Evolutionary conservation across 164 flowering plant genomes (phyloP).

Genomic region (Aristolochia californica): DNA sequence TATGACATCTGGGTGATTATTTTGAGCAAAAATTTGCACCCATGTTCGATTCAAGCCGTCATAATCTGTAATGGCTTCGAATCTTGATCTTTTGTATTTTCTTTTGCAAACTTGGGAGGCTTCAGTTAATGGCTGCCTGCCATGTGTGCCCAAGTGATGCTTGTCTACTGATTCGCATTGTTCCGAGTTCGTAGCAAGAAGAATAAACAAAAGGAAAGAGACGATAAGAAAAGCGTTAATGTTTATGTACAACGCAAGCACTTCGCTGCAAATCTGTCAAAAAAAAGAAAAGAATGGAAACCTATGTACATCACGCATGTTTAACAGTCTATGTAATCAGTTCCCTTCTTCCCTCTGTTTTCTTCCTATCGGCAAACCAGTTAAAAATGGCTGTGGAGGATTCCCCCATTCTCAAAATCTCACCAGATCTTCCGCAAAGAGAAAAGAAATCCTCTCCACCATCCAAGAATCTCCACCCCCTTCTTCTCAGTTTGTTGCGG

Average conservation of each 20-base stretch:
- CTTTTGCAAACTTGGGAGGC: not conserved
- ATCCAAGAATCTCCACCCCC: conserved; percentile 6
- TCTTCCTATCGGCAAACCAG: not conserved
- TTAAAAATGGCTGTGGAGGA: conserved; percentile 4
- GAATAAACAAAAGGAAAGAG: not conserved
- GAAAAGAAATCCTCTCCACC: conserved; percentile 12
- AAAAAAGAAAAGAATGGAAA: not conserved
- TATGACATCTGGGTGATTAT: too few relatives aligned
- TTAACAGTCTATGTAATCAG: not conserved
- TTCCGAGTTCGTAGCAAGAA: not conserved
- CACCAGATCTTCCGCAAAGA: conserved; percentile 13
- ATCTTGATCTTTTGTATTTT: too few relatives aligned
- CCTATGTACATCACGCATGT: not conserved
- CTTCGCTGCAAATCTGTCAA: not conserved
- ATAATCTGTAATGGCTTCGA: too few relatives aligned
- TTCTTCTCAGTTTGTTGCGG: conserved; percentile 4
- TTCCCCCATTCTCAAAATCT: conserved; percentile 10
- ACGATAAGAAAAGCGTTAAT: not conserved
- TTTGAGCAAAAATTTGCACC: too few relatives aligned
- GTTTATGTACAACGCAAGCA: not conserved
- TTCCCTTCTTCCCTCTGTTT: not conserved
- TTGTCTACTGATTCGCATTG: not conserved
- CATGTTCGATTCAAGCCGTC: too few relatives aligned
- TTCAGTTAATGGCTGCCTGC: not conserved
- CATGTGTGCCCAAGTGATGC: not conserved